A percentile compares a stretch with the other conserved stretches of the same genome.
These are phyloP conservation scores for Barbatosphaeria neglecta DNA, from an alignment of 495 filamentous ascomycete genomes.

Conservation along the genomic window DNA sequence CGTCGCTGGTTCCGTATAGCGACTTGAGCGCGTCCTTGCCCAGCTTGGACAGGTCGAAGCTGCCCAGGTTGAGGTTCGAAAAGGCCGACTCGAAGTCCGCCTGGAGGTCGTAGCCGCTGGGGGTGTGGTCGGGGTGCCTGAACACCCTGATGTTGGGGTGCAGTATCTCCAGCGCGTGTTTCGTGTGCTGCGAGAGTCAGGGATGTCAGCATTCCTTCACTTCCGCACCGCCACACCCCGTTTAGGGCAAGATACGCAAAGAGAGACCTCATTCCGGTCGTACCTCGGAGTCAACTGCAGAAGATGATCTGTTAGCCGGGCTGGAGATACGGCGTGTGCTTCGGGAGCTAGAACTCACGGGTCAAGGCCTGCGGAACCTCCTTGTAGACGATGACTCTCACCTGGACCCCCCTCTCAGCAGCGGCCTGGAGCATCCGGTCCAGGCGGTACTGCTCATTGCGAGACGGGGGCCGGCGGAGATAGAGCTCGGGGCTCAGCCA, in stretches of 20 bases:
- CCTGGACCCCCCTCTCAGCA: constrained; percentile 73
- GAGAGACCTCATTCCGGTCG: constrained; percentile 4
- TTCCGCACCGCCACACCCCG: too few relatives aligned
- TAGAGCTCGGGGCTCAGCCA: constrained; percentile 89
- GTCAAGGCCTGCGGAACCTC: constrained; percentile 81
- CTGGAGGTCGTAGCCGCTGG: constrained; percentile 49
- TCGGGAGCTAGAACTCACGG: constrained; percentile 43
- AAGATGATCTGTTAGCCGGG: constrained; percentile 1
- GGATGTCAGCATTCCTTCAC: too few relatives aligned
- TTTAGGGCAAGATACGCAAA: too few relatives aligned
- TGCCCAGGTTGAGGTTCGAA: constrained; percentile 33
- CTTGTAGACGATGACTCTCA: constrained; percentile 94
- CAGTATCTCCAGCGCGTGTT: constrained; percentile 62
- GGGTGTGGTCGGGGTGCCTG: constrained; percentile 81
- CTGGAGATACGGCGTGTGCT: background rate
- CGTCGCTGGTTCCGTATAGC: constrained; percentile 69
- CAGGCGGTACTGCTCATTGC: constrained; percentile 74
- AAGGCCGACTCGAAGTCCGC: constrained; percentile 22
- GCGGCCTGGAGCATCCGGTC: constrained; percentile 83
- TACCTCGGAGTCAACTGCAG: constrained; percentile 55
- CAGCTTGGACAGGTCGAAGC: constrained; percentile 41
- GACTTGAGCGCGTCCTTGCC: constrained; percentile 57
- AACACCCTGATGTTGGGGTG: constrained; percentile 88
- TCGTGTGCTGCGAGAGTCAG: constrained; percentile 52
- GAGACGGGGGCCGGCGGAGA: constrained; percentile 70